A percentile compares a stretch with the other conserved stretches of the same genome.
Evolutionary conservation across 768 basidiomycete species (phyloP).

Genomic region (Auriscalpium microsporum): DNA sequence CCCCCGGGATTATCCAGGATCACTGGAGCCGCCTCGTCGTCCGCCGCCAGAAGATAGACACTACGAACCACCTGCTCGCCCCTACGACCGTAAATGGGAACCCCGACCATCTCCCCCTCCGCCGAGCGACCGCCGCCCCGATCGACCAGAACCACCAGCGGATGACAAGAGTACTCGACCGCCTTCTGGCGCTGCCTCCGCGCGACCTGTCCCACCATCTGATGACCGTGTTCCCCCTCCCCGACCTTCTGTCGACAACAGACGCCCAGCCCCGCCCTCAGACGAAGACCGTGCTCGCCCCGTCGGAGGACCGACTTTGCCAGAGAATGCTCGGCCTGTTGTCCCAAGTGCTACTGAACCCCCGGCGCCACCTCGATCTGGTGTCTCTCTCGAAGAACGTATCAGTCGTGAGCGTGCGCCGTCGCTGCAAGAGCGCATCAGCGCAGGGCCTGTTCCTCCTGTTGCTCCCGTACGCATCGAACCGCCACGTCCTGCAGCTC

Average conservation of each 20-base stretch:
- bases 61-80: slow-evolving; percentile 28
- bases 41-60: slow-evolving; percentile 40
- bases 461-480: slow-evolving; percentile 1
- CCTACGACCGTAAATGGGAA: slow-evolving; percentile 10
- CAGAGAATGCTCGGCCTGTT: neutral
- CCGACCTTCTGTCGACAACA: slow-evolving; percentile 15
- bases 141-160: slow-evolving; percentile 3
- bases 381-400: slow-evolving; percentile 15
- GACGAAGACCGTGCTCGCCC: neutral
- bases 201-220: neutral
- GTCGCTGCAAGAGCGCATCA: slow-evolving; percentile 5
- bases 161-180: slow-evolving; percentile 15
- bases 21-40: slow-evolving; percentile 29
- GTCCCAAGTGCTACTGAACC: slow-evolving; percentile 1
- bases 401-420: slow-evolving; percentile 9
- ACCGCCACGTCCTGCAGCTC: neutral
- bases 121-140: slow-evolving; percentile 9
- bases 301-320: slow-evolving; percentile 2
- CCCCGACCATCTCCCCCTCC: slow-evolving; percentile 2
- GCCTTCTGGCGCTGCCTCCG: neutral
- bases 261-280: slow-evolving; percentile 7
- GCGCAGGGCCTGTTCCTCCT: neutral
- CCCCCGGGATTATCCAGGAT: slow-evolving; percentile 32
- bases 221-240: slow-evolving; percentile 8
- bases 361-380: slow-evolving; percentile 8